Conservation (phyloP, 179 eudicot genomes). For the Silene vulgaris region DNA sequence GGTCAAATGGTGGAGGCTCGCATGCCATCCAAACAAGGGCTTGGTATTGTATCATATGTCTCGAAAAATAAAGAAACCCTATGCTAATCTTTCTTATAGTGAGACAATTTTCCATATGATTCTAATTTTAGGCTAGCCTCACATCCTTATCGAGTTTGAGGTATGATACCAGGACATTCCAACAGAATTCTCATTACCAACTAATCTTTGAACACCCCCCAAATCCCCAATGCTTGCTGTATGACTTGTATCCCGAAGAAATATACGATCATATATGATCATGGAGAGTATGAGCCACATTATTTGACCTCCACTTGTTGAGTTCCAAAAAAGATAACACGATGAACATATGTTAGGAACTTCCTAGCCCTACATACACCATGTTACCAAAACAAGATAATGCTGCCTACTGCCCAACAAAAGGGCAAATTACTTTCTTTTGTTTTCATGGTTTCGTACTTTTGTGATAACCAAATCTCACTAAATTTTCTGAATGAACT, state of each 20-base stretch:
- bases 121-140: no score
- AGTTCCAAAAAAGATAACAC: background rate
- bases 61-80: background rate
- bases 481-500: background rate
- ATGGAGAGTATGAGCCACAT: background rate
- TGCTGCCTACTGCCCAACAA: background rate
- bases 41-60: background rate
- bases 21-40: background rate
- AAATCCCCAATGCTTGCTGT: no score
- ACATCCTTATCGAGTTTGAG: no score
- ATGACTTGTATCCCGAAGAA: no score
- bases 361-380: background rate
- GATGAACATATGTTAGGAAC: background rate
- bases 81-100: background rate
- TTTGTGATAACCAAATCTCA: background rate
- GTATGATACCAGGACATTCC: background rate
- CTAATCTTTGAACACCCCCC: no score
- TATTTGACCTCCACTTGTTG: background rate
- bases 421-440: background rate
- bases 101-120: no score
- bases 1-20: background rate
- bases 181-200: background rate
- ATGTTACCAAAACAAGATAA: background rate
- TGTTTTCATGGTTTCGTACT: background rate
- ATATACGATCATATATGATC: background rate